These are phyloP conservation scores for Rhodotorula sp. DNA, from an alignment of 1,284 basidiomycete species.

Conservation along the genomic window DNA sequence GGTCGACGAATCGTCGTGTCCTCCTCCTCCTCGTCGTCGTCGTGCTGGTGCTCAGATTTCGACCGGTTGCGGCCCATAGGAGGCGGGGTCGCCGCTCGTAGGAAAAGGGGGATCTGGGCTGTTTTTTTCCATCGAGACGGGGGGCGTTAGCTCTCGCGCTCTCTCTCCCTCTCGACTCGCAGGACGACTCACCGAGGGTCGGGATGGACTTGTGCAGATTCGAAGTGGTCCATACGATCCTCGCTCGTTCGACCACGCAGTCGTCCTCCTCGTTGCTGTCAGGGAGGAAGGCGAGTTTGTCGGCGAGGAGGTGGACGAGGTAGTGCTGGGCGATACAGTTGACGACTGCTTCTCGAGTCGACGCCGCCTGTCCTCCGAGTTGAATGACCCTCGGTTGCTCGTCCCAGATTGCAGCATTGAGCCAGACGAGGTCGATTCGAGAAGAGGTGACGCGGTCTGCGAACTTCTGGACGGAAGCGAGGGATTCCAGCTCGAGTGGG, in stretches of 20 bases:
- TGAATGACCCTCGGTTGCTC: background rate
- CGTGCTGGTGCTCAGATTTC: too few relatives aligned
- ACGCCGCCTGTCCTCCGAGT: background rate
- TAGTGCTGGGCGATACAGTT: background rate
- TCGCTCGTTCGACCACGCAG: background rate
- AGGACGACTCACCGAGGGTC: background rate
- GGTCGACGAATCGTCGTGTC: too few relatives aligned
- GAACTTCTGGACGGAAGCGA: background rate
- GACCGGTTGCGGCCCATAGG: too few relatives aligned
- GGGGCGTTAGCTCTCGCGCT: too few relatives aligned
- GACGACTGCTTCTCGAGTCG: background rate
- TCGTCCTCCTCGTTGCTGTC: background rate
- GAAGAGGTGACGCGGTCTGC: background rate
- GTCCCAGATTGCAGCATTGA: background rate
- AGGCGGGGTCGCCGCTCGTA: too few relatives aligned
- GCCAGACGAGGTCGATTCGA: background rate
- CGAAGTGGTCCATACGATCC: background rate
- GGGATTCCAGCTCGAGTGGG: background rate
- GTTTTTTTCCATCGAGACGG: too few relatives aligned
- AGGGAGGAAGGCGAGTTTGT: background rate
- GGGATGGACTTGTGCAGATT: background rate
- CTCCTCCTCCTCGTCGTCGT: too few relatives aligned
- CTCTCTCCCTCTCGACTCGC: background rate
- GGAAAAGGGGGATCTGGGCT: too few relatives aligned
- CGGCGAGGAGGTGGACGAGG: background rate